These are phyloP conservation scores for Didymella arachidicola DNA, from an alignment of 2,329 filamentous ascomycete genomes.

Conservation along the genomic window DNA sequence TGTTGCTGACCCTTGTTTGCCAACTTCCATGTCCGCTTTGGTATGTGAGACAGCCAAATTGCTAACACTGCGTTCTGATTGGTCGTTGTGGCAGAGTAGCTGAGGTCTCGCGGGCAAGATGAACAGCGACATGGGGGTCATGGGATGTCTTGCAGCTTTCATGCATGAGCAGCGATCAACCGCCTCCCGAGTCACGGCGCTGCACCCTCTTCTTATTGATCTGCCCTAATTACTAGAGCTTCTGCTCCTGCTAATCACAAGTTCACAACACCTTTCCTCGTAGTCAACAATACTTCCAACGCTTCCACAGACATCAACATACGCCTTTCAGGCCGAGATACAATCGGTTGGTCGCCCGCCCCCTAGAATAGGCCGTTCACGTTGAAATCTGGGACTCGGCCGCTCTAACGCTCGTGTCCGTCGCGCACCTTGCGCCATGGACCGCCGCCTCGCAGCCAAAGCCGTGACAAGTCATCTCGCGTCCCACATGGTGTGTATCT, in stretches of 20 bases:
- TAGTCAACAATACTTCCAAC: constrained; percentile 2
- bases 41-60: constrained; percentile 9
- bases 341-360: constrained; percentile 1
- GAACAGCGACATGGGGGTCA: constrained; percentile 17
- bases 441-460: neutral
- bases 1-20: constrained; percentile 9
- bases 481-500: constrained; percentile 16
- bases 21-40: constrained; percentile 6
- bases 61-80: constrained; percentile 9
- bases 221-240: constrained; percentile 7
- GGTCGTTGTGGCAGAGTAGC: constrained; percentile 5
- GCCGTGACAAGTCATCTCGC: constrained; percentile 8
- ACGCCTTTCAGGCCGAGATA: constrained; percentile 5
- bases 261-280: constrained; percentile 1
- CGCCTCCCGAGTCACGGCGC: constrained; percentile 3
- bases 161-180: constrained; percentile 14
- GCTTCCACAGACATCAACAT: constrained; percentile 2
- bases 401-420: constrained; percentile 17
- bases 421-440: constrained; percentile 1
- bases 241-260: constrained; percentile 3
- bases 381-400: constrained; percentile 14
- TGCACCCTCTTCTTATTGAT: constrained; percentile 7
- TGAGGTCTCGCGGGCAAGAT: constrained; percentile 13
- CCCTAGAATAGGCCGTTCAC: constrained; percentile 2
- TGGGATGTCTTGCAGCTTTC: constrained; percentile 22